phyloP scores from a whole-genome alignment of 768 basidiomycete genomes.

The Hysterangium stoloniferum region DNA sequence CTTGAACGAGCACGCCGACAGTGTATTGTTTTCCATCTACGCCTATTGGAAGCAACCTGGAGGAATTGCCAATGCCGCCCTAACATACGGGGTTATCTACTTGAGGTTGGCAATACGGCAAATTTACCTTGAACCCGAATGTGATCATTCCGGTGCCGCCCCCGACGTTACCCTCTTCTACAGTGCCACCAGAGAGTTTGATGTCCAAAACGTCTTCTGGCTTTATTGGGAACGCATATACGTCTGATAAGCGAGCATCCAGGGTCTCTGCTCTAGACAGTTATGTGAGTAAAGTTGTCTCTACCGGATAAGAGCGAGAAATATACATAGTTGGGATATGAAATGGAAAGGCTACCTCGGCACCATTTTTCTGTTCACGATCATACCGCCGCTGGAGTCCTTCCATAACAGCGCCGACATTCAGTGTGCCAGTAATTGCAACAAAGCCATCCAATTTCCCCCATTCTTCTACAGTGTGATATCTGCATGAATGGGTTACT shows the following conservation, averaged over 20 bases:
- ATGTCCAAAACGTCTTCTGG: constrained; percentile 2
- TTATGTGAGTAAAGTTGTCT: not conserved
- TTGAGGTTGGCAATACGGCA: not conserved
- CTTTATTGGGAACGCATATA: not conserved
- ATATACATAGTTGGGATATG: not conserved
- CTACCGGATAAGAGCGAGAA: not conserved
- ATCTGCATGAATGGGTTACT: not conserved
- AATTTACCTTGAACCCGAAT: constrained; percentile 4
- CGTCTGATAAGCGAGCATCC: not conserved
- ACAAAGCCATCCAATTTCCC: not conserved
- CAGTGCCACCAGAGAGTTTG: not conserved
- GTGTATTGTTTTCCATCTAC: not conserved
- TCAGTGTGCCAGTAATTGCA: not conserved
- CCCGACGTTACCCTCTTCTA: constrained; percentile 4
- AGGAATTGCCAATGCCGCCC: constrained; percentile 5
- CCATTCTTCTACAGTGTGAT: not conserved
- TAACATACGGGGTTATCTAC: not conserved
- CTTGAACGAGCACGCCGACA: constrained; percentile 8
- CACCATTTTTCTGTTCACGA: not conserved
- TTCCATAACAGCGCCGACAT: not conserved
- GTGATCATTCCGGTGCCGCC: constrained; percentile 8
- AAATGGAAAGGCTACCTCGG: not conserved
- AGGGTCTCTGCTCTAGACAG: not conserved
- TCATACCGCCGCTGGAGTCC: not conserved
- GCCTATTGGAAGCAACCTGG: not conserved